Evolutionary conservation across 148 eudicot species (phyloP), one percentile per base, ranked within the genome.

Genomic region (Rhododendron ferrugineum): DNA sequence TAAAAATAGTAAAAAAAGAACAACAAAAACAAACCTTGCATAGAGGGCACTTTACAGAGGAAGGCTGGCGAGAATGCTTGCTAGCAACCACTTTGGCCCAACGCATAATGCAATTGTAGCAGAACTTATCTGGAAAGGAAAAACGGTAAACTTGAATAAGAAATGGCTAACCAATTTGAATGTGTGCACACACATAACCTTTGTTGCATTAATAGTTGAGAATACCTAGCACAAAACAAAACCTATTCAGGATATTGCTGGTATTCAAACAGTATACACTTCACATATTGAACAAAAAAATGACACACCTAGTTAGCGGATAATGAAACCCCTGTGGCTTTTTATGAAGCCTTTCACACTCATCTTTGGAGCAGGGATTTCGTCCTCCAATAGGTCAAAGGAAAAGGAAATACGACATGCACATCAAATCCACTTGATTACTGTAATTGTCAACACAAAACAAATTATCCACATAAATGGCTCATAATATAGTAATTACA

Each of bases 11-110:
- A 50, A 85, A 60, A 83, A 72, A 23, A 4, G 74, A 28, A 42
- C 32, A 58, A 79, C 14, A 36, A 66, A 22, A 50, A 68, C 88
- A 81, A 56, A 96, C 96, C 98, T 93, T 96, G 92, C 98, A 96
- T 42, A 96, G 85, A 87, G 98, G 98, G 86, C 98, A 96, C 77
- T 88, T 92, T 40, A 96, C 86, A 28, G 93, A 93, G 34, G 92
- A 87, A 85, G 93, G 85, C 26, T 64, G 86, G 42, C 66, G 81
- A 64, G 91, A 88, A 42, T 90, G 86, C 84, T 86, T 93, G 84
- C 90, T 81, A 47, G 92, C 86, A 87, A 90, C 95, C 84, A 94
- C 93, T 84, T 92, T 87, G 26, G 90, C 86, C 98, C 98, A 96
- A 64, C 91, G 94, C 81, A 92, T 23, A 54, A 96, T 94, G 89